Evolutionary conservation across 2,329 filamentous ascomycete species (phyloP).

Genomic region (Talaromyces sp.): DNA sequence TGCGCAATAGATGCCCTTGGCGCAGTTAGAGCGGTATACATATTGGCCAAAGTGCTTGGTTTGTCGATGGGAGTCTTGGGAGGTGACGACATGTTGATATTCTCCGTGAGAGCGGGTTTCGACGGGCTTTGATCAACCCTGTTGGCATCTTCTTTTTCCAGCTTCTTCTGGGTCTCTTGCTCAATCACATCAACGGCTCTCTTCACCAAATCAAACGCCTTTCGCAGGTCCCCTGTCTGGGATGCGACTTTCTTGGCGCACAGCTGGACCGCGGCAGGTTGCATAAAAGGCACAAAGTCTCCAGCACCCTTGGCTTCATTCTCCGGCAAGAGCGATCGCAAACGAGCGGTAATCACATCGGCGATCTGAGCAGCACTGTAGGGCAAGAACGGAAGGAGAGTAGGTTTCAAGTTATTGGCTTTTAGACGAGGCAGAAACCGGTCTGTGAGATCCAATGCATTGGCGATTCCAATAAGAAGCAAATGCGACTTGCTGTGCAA

Average conservation of each 20-base stretch:
- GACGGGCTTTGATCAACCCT: slow-evolving; percentile 57
- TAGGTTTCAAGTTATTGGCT: slow-evolving; percentile 83
- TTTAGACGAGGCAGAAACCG: slow-evolving; percentile 91
- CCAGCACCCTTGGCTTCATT: slow-evolving; percentile 34
- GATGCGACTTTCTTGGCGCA: slow-evolving; percentile 92
- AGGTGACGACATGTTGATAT: slow-evolving; percentile 63
- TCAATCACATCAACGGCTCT: slow-evolving; percentile 86
- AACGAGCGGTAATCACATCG: slow-evolving; percentile 74
- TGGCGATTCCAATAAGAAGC: slow-evolving; percentile 86
- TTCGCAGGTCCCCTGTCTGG: slow-evolving; percentile 89
- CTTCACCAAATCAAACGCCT: slow-evolving; percentile 90
- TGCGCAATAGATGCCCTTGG: slow-evolving; percentile 86
- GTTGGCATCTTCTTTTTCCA: slow-evolving; percentile 52
- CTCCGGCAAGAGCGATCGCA: slow-evolving; percentile 64
- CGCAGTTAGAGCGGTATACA: slow-evolving; percentile 69
- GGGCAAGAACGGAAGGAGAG: slow-evolving; percentile 83
- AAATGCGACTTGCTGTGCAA: slow-evolving; percentile 74
- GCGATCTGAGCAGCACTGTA: slow-evolving; percentile 87
- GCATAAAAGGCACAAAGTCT: slow-evolving; percentile 76
- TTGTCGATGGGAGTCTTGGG: slow-evolving; percentile 34
- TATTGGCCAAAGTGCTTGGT: slow-evolving; percentile 35
- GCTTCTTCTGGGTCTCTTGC: slow-evolving; percentile 69
- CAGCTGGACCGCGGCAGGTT: slow-evolving; percentile 88
- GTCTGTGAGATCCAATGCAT: slow-evolving; percentile 91
- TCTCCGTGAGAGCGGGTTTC: slow-evolving; percentile 74